A percentile compares a stretch with the other conserved stretches of the same genome.
Evolutionary conservation across 2,329 filamentous ascomycete species (phyloP).

Genomic region (Alternaria panax): DNA sequence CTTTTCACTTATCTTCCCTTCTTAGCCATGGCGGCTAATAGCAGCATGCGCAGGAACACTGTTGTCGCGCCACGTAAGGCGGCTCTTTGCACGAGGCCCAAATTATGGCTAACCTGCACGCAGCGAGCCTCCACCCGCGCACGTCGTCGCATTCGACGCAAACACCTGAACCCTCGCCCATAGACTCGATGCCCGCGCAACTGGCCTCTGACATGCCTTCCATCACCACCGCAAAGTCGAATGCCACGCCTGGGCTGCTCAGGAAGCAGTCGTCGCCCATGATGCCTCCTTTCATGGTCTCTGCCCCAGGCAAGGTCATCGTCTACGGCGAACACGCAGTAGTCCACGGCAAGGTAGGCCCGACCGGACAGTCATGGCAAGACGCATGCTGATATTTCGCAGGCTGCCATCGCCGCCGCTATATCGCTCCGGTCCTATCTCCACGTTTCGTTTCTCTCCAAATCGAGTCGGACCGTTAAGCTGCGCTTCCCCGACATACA

Average conservation of each 20-base stretch:
- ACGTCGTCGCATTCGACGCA: slow-evolving; percentile 37
- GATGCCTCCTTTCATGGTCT: slow-evolving; percentile 95
- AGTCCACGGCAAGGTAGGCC: slow-evolving; percentile 86
- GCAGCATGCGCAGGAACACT: slow-evolving; percentile 33
- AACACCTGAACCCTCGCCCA: slow-evolving; percentile 37
- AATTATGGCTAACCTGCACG: slow-evolving; percentile 22
- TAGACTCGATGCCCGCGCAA: slow-evolving; percentile 40
- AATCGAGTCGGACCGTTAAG: slow-evolving; percentile 86
- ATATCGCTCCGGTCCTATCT: slow-evolving; percentile 96
- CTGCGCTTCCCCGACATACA: slow-evolving; percentile 91
- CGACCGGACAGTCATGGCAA: background rate
- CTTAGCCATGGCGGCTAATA: slow-evolving; percentile 34
- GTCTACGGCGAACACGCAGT: slow-evolving; percentile 98
- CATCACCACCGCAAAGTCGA: slow-evolving; percentile 15
- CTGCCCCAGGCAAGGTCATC: slow-evolving; percentile 96
- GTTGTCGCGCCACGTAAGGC: slow-evolving; percentile 35
- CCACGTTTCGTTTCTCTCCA: slow-evolving; percentile 91
- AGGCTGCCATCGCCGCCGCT: slow-evolving; percentile 91
- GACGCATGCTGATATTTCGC: slow-evolving; percentile 22
- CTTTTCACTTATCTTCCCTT: background rate
- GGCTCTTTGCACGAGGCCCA: background rate
- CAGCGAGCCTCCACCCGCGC: slow-evolving; percentile 33
- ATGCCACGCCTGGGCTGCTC: slow-evolving; percentile 28
- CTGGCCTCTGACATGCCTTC: slow-evolving; percentile 33
- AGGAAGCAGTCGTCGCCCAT: slow-evolving; percentile 62